These are phyloP conservation scores for Sugiyamaella pinicola DNA, from an alignment of 1,139 yeast genomes.

Conservation along the genomic window DNA sequence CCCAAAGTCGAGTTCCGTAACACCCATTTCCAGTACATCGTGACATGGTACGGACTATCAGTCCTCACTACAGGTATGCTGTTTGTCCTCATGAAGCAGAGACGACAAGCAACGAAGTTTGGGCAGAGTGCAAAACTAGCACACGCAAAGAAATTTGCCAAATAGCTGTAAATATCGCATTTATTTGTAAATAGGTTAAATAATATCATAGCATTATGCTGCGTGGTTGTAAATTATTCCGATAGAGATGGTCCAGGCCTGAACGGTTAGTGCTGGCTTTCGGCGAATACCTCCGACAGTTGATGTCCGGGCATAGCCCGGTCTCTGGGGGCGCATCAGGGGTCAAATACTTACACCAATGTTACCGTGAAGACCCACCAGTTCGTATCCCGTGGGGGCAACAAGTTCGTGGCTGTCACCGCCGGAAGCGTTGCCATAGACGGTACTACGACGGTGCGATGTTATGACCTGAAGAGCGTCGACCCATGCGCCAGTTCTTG, in stretches of 20 bases:
- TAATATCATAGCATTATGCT: neutral
- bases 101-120: slow-evolving; percentile 27
- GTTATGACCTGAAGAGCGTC: slow-evolving; percentile 78
- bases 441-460: slow-evolving; percentile 44
- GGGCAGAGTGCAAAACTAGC: slow-evolving; percentile 29
- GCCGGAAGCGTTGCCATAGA: slow-evolving; percentile 66
- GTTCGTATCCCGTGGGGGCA: slow-evolving; percentile 59
- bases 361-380: slow-evolving; percentile 72
- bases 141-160: slow-evolving; percentile 32
- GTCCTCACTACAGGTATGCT: slow-evolving; percentile 69
- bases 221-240: slow-evolving; percentile 56
- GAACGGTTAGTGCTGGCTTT: slow-evolving; percentile 12
- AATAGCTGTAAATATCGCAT: slow-evolving; percentile 3
- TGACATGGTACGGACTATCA: slow-evolving; percentile 93
- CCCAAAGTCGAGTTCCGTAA: slow-evolving; percentile 82
- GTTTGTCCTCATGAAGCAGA: slow-evolving; percentile 50
- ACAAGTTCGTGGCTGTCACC: slow-evolving; percentile 64
- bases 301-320: slow-evolving; percentile 8
- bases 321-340: slow-evolving; percentile 16
- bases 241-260: slow-evolving; percentile 67
- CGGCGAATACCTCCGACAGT: too few species aligned
- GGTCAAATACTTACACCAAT: slow-evolving; percentile 43
- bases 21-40: slow-evolving; percentile 86
- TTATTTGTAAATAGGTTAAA: slow-evolving; percentile 10
- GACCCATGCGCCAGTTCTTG: slow-evolving; percentile 84